A percentile compares a stretch with the other conserved stretches of the same genome.
These are phyloP conservation scores for Linnemannia exigua DNA, from an alignment of 192 early-diverging fungal species.

Conservation along the genomic window DNA sequence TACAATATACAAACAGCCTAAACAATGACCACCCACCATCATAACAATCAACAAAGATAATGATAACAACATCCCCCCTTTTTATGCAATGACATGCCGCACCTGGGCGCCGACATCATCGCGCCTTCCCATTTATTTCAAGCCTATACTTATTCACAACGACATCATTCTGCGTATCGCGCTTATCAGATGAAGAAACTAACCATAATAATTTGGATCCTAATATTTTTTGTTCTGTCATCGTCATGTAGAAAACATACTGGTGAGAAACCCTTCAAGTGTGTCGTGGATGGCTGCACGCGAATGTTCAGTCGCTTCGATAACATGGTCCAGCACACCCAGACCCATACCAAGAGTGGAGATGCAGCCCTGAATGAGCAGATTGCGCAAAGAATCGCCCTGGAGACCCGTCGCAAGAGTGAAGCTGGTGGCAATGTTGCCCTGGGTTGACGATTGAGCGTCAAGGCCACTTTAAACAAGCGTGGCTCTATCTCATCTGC, in stretches of 20 bases:
- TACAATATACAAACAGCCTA: background rate
- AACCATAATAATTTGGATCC: background rate
- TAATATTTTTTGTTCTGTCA: background rate
- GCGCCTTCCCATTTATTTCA: background rate
- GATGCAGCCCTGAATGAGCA: conserved; percentile 25
- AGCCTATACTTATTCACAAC: background rate
- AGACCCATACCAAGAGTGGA: conserved; percentile 69
- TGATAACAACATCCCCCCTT: background rate
- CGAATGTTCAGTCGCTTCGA: conserved; percentile 82
- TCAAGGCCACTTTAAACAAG: conserved; percentile 12
- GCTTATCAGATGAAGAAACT: background rate
- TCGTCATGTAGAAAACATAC: conserved; percentile 64
- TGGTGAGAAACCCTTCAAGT: conserved; percentile 72
- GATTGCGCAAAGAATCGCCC: conserved; percentile 42
- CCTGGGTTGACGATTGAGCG: conserved; percentile 12
- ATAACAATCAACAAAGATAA: background rate
- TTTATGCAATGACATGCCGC: background rate
- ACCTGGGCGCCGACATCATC: background rate
- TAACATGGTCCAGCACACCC: conserved; percentile 88
- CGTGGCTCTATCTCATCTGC: conserved; percentile 26
- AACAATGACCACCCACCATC: background rate
- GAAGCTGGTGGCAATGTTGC: conserved; percentile 25
- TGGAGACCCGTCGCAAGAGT: conserved; percentile 51
- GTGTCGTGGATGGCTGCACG: conserved; percentile 74
- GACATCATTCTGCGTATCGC: background rate